Conservation (phyloP, 164 flowering plant species). For the Aristolochia contorta region DNA sequence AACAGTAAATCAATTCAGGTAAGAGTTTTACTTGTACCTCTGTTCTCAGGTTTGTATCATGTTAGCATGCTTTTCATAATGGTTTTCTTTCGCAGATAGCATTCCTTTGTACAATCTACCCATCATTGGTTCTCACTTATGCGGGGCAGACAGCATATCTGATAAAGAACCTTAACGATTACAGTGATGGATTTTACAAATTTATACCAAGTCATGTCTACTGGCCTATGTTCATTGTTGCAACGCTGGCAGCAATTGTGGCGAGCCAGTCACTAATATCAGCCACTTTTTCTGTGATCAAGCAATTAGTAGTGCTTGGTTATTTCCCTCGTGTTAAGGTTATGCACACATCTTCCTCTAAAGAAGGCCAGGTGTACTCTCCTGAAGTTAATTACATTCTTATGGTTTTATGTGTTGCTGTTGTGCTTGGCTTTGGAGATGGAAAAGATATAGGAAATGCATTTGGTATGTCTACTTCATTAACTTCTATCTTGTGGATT, state of each 20-base stretch:
- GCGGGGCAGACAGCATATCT: conserved; percentile 90
- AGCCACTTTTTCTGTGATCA: conserved; percentile 84
- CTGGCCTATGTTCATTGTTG: conserved; percentile 68
- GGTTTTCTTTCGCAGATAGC: conserved; percentile 42
- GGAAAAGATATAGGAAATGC: conserved; percentile 84
- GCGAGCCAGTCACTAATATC: conserved; percentile 87
- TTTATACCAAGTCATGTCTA: conserved; percentile 53
- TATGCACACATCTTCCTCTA: conserved; percentile 62
- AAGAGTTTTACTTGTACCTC: not conserved
- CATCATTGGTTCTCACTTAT: conserved; percentile 73
- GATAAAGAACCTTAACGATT: conserved; percentile 58
- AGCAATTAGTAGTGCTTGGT: conserved; percentile 77
- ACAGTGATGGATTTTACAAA: conserved; percentile 73
- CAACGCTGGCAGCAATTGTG: conserved; percentile 73
- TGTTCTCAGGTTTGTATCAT: too few relatives aligned
- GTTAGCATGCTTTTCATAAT: too few relatives aligned
- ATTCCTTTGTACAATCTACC: conserved; percentile 65
- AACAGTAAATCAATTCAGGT: conserved; percentile 69
- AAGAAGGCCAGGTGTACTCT: conserved; percentile 82
- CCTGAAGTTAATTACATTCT: conserved; percentile 85
- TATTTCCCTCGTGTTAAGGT: conserved; percentile 81
- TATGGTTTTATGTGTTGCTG: conserved; percentile 68
- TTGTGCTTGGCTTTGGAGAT: conserved; percentile 67
- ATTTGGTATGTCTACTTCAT: conserved; percentile 37
- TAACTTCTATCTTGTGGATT: too few relatives aligned